Conservation (phyloP, 2,329 filamentous ascomycete species). For the Myriangium duriaei region DNA sequence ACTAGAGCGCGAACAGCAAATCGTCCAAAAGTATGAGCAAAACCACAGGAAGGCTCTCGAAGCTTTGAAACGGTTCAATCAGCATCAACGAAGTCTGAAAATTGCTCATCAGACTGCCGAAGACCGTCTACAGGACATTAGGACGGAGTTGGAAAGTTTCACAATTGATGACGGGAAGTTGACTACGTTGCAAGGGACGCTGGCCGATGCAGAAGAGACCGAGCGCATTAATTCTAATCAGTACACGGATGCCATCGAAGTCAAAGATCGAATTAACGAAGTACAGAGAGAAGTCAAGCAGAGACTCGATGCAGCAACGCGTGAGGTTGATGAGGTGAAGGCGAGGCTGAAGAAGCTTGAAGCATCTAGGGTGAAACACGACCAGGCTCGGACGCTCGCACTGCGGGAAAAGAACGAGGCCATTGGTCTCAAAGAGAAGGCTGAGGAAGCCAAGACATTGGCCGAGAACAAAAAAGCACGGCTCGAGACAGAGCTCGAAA, state of each 20-base stretch:
- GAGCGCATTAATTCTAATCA: conserved; percentile 30
- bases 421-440: conserved; percentile 22
- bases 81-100: conserved; percentile 36
- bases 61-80: conserved; percentile 39
- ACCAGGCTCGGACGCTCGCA: conserved; percentile 22
- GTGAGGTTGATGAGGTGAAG: conserved; percentile 17
- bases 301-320: conserved; percentile 19
- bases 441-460: conserved; percentile 20
- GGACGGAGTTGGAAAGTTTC: conserved; percentile 49
- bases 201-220: conserved; percentile 45
- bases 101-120: conserved; percentile 47
- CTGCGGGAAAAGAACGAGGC: conserved; percentile 32
- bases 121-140: conserved; percentile 51
- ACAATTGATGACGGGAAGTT: conserved; percentile 41
- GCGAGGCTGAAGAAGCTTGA: conserved; percentile 21
- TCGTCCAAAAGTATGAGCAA: conserved; percentile 36
- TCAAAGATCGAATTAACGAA: conserved; percentile 32
- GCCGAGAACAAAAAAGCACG: conserved; percentile 19
- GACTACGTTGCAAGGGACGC: conserved; percentile 32
- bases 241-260: conserved; percentile 36
- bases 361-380: conserved; percentile 19
- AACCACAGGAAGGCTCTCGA: conserved; percentile 38
- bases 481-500: conserved; percentile 19
- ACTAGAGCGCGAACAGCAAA: conserved; percentile 38
- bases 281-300: conserved; percentile 20